Percentiles rank a stretch among this genome's conserved stretches.
Conservation (phyloP, 164 flowering plant genomes). For the Magnolia changhungtana region DNA sequence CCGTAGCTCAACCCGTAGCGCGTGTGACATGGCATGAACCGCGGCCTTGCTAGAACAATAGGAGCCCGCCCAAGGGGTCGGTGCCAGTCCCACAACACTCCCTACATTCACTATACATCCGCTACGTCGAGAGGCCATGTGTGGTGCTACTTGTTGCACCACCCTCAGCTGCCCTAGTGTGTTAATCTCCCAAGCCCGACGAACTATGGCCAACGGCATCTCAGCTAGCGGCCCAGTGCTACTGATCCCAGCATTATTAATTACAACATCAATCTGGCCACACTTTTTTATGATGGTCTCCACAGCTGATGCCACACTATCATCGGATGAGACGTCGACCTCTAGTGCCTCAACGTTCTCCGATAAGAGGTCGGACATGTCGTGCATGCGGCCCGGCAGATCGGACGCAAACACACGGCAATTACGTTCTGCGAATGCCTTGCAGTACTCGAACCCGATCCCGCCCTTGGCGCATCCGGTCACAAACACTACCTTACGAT, state of each 20-base stretch:
- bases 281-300: slow-evolving; percentile 26
- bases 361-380: slow-evolving; percentile 29
- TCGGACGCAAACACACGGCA: slow-evolving; percentile 62
- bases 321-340: slow-evolving; percentile 57
- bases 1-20: slow-evolving; percentile 46
- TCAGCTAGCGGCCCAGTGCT: slow-evolving; percentile 65
- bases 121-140: slow-evolving; percentile 44
- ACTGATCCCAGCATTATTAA: slow-evolving; percentile 68
- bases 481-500: slow-evolving; percentile 46
- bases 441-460: slow-evolving; percentile 65
- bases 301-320: slow-evolving; percentile 45
- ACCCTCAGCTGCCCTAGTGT: slow-evolving; percentile 57
- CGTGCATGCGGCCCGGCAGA: slow-evolving; percentile 27
- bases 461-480: slow-evolving; percentile 75
- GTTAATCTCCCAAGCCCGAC: slow-evolving; percentile 59
- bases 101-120: slow-evolving; percentile 60
- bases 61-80: slow-evolving; percentile 75
- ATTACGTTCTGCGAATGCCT: slow-evolving; percentile 52
- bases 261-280: slow-evolving; percentile 51
- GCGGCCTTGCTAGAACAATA: slow-evolving; percentile 63
- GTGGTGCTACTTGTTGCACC: slow-evolving; percentile 60
- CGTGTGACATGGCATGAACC: slow-evolving; percentile 51
- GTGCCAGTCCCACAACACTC: slow-evolving; percentile 51
- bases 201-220: slow-evolving; percentile 39
- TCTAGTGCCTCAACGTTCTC: slow-evolving; percentile 39